phyloP scores from a whole-genome alignment of 306 rosid species.

The Purshia tridentata region DNA sequence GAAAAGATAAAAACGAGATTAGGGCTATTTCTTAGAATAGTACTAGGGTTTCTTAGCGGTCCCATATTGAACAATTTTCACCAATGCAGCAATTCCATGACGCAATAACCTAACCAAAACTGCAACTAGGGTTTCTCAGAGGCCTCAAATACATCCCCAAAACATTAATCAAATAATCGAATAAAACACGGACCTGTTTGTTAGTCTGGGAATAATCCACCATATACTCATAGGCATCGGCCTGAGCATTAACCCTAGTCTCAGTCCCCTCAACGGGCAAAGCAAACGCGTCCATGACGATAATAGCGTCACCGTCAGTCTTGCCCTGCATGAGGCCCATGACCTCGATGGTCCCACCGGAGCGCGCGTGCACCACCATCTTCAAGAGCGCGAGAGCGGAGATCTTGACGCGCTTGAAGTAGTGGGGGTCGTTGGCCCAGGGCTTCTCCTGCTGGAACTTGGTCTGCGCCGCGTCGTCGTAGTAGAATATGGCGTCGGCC shows the following conservation, averaged over 20 bases:
- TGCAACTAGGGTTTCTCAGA: conserved; percentile 16
- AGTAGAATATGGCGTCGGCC: conserved; percentile 80
- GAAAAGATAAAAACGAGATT: not conserved
- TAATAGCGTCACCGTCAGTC: conserved; percentile 82
- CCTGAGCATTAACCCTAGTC: conserved; percentile 99
- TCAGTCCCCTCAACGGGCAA: conserved; percentile 97
- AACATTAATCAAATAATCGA: not conserved
- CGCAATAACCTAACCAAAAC: not conserved
- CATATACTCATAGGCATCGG: conserved; percentile 95
- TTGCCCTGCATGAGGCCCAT: conserved; percentile 99
- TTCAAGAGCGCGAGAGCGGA: conserved; percentile 94
- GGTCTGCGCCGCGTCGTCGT: conserved; percentile 71
- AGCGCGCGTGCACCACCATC: conserved; percentile 99
- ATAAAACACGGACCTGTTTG: conserved; percentile 59
- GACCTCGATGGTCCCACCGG: conserved; percentile 93
- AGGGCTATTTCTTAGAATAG: not conserved
- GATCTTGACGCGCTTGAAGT: conserved; percentile 94
- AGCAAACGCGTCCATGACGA: conserved; percentile 95
- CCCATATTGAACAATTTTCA: not conserved
- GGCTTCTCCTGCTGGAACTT: conserved; percentile 86
- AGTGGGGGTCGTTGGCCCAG: conserved; percentile 84
- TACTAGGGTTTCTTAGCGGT: conserved; percentile 10
- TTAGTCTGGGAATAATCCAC: conserved; percentile 94
- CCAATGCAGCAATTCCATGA: not conserved
- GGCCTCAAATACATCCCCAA: not conserved